Conservation (phyloP, 129 eudicot genomes). For the Gnaphalium uliginosum region DNA sequence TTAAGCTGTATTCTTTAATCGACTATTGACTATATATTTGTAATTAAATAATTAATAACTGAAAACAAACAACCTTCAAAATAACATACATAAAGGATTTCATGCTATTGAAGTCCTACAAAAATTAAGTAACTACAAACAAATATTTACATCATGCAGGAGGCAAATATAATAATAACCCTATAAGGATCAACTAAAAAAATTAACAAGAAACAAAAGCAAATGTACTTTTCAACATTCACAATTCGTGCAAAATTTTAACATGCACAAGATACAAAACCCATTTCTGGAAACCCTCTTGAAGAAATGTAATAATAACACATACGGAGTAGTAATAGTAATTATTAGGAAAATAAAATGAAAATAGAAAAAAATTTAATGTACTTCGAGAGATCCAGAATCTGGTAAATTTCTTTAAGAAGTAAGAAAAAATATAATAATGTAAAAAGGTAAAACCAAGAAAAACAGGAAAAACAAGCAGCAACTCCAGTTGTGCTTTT, state of each 20-base stretch:
- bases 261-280: background rate
- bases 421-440: background rate
- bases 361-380: background rate
- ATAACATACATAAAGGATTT: background rate
- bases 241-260: background rate
- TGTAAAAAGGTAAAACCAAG: background rate
- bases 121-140: background rate
- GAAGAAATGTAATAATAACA: background rate
- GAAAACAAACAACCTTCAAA: background rate
- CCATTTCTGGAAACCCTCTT: slow-evolving; percentile 17
- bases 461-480: background rate
- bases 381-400: slow-evolving; percentile 14
- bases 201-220: background rate
- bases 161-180: background rate
- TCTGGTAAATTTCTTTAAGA: slow-evolving; percentile 11
- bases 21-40: background rate
- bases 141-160: background rate
- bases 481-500: background rate
- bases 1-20: background rate
- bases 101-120: background rate
- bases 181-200: background rate
- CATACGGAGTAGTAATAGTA: background rate
- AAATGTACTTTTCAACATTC: background rate
- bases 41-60: background rate
- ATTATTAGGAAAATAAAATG: background rate